Evolutionary conservation across 2,329 filamentous ascomycete genomes (phyloP).

Genomic region (Pseudocercospora fuligena): DNA sequence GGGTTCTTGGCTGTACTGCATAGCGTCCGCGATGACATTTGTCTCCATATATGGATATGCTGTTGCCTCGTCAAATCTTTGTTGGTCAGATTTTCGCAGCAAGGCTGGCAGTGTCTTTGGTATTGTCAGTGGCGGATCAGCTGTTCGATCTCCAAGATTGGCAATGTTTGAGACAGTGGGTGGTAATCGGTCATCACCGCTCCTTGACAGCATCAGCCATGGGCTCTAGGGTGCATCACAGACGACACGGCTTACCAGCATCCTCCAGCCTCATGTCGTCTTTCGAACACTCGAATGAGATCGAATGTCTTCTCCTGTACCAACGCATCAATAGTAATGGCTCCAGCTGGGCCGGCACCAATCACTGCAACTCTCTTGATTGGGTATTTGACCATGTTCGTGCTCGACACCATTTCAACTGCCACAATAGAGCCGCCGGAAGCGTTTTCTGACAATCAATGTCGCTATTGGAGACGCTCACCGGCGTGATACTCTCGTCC

Average conservation of each 20-base stretch:
- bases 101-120: constrained; percentile 56
- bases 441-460: not conserved
- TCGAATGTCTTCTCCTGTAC: constrained; percentile 14
- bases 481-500: not conserved
- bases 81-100: constrained; percentile 48
- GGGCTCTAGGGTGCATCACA: not conserved
- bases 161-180: constrained; percentile 5
- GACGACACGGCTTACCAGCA: constrained; percentile 56
- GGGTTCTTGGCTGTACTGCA: constrained; percentile 64
- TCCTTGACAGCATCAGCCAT: constrained; percentile 1
- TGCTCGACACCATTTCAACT: not conserved
- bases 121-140: constrained; percentile 38
- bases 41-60: constrained; percentile 69
- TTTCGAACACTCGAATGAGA: constrained; percentile 58
- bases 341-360: constrained; percentile 18
- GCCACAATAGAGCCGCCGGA: not conserved
- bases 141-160: constrained; percentile 11
- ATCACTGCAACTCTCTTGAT: constrained; percentile 33
- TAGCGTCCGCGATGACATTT: constrained; percentile 63
- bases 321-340: constrained; percentile 14
- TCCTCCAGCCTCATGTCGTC: constrained; percentile 63
- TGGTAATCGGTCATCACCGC: constrained; percentile 6
- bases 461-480: not conserved
- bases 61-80: constrained; percentile 62
- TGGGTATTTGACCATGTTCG: not conserved